Percentiles rank a stretch among this genome's conserved stretches.
These are phyloP conservation scores for Macrophomina tecta DNA, from an alignment of 2,329 filamentous ascomycete genomes.

Conservation along the genomic window DNA sequence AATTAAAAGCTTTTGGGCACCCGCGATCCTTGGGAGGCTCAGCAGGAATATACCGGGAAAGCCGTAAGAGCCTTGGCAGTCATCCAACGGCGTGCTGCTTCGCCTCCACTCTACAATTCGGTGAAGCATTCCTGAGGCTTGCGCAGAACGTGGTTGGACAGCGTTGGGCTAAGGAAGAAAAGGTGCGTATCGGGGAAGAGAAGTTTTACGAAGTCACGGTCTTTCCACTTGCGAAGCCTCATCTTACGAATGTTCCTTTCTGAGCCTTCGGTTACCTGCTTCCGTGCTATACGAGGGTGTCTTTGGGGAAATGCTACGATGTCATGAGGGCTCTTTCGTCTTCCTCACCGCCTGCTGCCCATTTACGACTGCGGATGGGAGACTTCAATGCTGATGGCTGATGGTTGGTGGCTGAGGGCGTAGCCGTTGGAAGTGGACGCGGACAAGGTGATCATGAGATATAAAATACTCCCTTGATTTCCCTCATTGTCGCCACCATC, in stretches of 20 bases:
- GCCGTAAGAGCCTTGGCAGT: background rate
- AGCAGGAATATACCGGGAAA: background rate
- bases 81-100: background rate
- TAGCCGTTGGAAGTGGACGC: background rate
- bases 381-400: background rate
- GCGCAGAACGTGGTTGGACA: background rate
- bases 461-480: background rate
- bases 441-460: background rate
- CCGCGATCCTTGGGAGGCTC: background rate
- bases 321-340: background rate
- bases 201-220: background rate
- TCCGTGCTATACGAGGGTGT: constrained; percentile 11
- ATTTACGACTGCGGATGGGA: background rate
- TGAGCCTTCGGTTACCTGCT: background rate
- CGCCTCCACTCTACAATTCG: background rate
- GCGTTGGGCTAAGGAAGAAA: background rate
- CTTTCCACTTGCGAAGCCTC: constrained; percentile 14
- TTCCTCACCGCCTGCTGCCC: background rate
- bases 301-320: constrained; percentile 19
- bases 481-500: background rate
- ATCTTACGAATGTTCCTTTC: constrained; percentile 8
- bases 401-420: too few species aligned
- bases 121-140: background rate
- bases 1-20: background rate
- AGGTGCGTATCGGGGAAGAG: background rate